phyloP scores from a whole-genome alignment of 108 stramenopile genomes.

The Cyclotella atomus region DNA sequence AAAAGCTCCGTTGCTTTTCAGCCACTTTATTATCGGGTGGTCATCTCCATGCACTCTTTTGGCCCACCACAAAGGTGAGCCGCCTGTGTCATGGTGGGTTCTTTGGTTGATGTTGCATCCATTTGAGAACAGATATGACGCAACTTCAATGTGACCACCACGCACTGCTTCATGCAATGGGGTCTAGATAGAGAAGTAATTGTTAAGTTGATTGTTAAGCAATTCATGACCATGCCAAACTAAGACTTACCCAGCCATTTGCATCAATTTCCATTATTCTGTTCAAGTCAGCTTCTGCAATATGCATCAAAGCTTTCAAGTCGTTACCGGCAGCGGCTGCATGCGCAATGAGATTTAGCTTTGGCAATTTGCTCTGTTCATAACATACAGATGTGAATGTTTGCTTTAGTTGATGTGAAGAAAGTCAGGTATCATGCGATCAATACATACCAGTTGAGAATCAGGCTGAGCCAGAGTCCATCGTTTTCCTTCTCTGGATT shows the following conservation, averaged over 20 bases:
- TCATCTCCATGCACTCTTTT: slow-evolving; percentile 43
- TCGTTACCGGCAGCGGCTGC: slow-evolving; percentile 63
- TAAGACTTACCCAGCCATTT: slow-evolving; percentile 71
- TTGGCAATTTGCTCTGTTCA: background rate
- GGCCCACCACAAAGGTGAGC: slow-evolving; percentile 72
- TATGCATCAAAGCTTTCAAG: slow-evolving; percentile 47
- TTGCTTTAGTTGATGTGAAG: too few species aligned
- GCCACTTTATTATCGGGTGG: slow-evolving; percentile 36
- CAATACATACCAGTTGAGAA: background rate
- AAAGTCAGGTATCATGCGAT: too few species aligned
- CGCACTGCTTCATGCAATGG: slow-evolving; percentile 86
- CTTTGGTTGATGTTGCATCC: slow-evolving; percentile 65
- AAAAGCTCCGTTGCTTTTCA: slow-evolving; percentile 48
- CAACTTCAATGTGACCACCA: slow-evolving; percentile 63
- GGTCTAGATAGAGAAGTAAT: slow-evolving; percentile 29
- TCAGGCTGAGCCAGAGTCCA: slow-evolving; percentile 16
- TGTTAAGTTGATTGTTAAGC: too few species aligned
- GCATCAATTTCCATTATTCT: slow-evolving; percentile 60
- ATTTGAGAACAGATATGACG: slow-evolving; percentile 53
- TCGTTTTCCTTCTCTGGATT: slow-evolving; percentile 29
- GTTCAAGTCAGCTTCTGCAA: slow-evolving; percentile 48
- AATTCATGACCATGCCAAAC: too few species aligned
- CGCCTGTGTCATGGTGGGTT: slow-evolving; percentile 67
- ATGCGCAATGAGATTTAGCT: slow-evolving; percentile 41
- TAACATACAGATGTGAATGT: too few species aligned